phyloP scores from a whole-genome alignment of 1,284 basidiomycete genomes.

The Peniophora sp. region DNA sequence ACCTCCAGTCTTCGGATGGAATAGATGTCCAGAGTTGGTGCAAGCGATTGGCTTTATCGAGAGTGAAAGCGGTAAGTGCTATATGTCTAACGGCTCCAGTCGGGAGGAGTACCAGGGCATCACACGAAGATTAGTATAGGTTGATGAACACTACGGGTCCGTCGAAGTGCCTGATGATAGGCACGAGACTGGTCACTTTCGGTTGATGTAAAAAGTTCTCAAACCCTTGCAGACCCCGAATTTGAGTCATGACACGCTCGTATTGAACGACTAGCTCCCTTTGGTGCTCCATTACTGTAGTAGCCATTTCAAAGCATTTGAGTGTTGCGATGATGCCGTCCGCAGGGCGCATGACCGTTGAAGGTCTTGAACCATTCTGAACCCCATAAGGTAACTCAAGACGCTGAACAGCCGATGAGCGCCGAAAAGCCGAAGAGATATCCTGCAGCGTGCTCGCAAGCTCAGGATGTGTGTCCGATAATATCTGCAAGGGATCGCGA shows the following conservation, averaged over 20 bases:
- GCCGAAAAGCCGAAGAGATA: no score
- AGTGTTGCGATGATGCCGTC: neutral
- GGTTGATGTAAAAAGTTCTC: slow-evolving; percentile 1
- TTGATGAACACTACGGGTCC: slow-evolving; percentile 1
- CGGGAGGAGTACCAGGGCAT: neutral
- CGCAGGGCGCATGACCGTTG: no score
- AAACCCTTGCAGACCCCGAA: slow-evolving; percentile 9
- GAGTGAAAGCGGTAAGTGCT: no score
- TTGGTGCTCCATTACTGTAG: no score
- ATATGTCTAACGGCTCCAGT: neutral
- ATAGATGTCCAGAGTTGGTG: no score
- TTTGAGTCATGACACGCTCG: neutral
- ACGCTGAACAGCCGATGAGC: no score
- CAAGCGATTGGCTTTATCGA: no score
- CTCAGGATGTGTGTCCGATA: no score
- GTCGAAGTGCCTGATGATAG: neutral
- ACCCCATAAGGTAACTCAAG: no score
- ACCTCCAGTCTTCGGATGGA: slow-evolving; percentile 15
- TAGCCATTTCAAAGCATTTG: no score
- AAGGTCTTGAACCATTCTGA: no score
- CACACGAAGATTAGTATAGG: neutral
- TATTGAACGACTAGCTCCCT: neutral
- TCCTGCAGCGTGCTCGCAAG: no score
- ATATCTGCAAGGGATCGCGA: neutral
- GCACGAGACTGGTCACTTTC: neutral